phyloP scores from a whole-genome alignment of 208 protist species.

The Plasmodiophora brassicae region DNA sequence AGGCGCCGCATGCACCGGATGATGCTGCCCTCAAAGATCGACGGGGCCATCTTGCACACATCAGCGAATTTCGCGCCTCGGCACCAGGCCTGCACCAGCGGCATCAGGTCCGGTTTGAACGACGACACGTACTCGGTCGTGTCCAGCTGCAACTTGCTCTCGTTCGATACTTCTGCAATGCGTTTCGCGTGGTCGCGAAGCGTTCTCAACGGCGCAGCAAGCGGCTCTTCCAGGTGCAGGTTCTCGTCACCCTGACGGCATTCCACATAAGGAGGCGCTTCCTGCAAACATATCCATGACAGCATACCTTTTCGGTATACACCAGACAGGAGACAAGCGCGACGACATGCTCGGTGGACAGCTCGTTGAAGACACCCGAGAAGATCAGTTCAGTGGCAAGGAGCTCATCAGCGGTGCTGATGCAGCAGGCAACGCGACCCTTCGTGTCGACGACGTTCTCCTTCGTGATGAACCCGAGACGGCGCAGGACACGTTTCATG shows the following conservation, averaged over 20 bases:
- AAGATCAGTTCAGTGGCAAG: constrained; percentile 97
- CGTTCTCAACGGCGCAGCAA: background rate
- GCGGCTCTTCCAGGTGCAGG: constrained; percentile 61
- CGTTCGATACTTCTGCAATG: constrained; percentile 80
- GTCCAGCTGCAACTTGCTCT: constrained; percentile 81
- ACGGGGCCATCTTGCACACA: constrained; percentile 85
- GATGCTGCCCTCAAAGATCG: constrained; percentile 93
- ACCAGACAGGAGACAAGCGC: constrained; percentile 84
- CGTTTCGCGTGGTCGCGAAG: constrained; percentile 59
- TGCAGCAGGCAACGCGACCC: constrained; percentile 92
- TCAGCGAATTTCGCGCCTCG: constrained; percentile 92
- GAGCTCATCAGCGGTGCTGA: constrained; percentile 95
- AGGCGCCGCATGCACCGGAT: constrained; percentile 92
- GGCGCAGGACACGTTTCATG: constrained; percentile 90
- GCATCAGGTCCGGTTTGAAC: constrained; percentile 90
- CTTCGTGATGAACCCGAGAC: constrained; percentile 85
- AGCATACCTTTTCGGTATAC: constrained; percentile 83
- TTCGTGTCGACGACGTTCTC: constrained; percentile 94
- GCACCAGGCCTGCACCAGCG: constrained; percentile 71
- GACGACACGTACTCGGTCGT: constrained; percentile 77
- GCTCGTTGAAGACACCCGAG: constrained; percentile 90
- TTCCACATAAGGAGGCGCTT: background rate
- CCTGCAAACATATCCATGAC: background rate
- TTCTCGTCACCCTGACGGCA: constrained; percentile 62
- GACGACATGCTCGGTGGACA: constrained; percentile 31